Evolutionary conservation across 768 basidiomycete species (phyloP).

Genomic region (Mycena kentingensis): DNA sequence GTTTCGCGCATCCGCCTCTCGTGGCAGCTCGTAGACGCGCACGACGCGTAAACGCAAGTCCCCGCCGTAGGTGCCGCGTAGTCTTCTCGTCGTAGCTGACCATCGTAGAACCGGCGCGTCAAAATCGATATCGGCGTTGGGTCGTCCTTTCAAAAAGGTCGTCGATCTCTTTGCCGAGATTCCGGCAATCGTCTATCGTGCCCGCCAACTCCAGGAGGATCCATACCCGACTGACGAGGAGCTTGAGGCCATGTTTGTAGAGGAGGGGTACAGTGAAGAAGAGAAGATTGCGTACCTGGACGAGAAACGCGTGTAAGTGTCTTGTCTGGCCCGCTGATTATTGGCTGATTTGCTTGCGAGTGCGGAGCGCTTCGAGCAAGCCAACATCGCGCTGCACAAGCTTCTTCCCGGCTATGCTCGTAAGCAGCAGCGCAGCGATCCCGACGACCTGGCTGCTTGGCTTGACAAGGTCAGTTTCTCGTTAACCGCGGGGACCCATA

Average conservation of each 20-base stretch:
- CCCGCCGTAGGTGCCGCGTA: not conserved
- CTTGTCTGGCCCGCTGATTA: not conserved
- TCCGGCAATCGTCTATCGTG: not conserved
- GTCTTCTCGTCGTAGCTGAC: not conserved
- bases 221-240: not conserved
- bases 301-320: conserved; percentile 3
- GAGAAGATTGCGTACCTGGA: not conserved
- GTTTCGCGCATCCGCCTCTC: too few species aligned
- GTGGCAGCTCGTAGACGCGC: too few species aligned
- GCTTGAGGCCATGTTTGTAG: not conserved
- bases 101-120: not conserved
- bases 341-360: not conserved
- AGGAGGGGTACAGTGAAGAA: not conserved
- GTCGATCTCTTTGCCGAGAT: conserved; percentile 6
- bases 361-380: not conserved
- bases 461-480: not conserved
- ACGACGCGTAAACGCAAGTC: too few species aligned
- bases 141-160: not conserved
- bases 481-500: too few species aligned
- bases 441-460: not conserved
- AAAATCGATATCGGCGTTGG: not conserved
- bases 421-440: not conserved
- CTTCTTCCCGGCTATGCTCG: not conserved
- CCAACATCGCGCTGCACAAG: not conserved
- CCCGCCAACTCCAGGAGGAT: not conserved